Base-by-base conservation (phyloP, 2,329 filamentous ascomycete genomes). In the Grosmannia serpens region DNA sequence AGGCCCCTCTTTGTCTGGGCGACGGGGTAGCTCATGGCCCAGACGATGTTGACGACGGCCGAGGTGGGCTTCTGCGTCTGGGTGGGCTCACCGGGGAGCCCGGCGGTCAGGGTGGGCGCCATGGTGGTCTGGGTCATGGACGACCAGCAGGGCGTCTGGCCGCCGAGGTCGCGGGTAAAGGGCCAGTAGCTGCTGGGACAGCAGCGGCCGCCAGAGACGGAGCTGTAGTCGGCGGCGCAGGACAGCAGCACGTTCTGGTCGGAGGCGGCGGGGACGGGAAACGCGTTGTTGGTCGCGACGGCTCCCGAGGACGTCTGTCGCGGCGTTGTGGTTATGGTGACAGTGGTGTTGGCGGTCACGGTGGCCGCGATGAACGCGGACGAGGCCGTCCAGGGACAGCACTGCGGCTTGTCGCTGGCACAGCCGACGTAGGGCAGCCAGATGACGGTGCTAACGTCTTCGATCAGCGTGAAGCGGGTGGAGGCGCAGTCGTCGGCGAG, bases 141-240 rank as follows among this genome's bases (percentile, higher is more conserved):
- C 41, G 65, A 66, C 54, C 61, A 67, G 63, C 67, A 68, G 11
- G 65, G 67, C 10, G 64, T 69, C 51, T 65, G 60, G 33, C 67
- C 66, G 20, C 65, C 67, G 3, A 69, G 56, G n/a, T 47, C 58
- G 20, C 53, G 59, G 1, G 66, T 67, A 38, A 67, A 68, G 3
- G 64, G 65, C 60, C 62, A 65, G 52, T 64, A 68, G 29, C 64
- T 62, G 33, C 62, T 65, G 22, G 67, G 67, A 53, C 65, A 68
- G 58, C 67, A 68, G 7, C 55, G 57, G 5, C 15, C 38, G 17
- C 65, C 65, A 4, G 65, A 65, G 15, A 67, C 62, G 29, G 64
- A 65, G 57, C 66, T 66, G 59, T 68, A 69, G 57, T 68, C 66
- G 4, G 62, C 61, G 8, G 65, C 63, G 44, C 67, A 68, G 5